Base-by-base conservation (phyloP, 2,329 filamentous ascomycete species). In the Cladosporium velox region DNA sequence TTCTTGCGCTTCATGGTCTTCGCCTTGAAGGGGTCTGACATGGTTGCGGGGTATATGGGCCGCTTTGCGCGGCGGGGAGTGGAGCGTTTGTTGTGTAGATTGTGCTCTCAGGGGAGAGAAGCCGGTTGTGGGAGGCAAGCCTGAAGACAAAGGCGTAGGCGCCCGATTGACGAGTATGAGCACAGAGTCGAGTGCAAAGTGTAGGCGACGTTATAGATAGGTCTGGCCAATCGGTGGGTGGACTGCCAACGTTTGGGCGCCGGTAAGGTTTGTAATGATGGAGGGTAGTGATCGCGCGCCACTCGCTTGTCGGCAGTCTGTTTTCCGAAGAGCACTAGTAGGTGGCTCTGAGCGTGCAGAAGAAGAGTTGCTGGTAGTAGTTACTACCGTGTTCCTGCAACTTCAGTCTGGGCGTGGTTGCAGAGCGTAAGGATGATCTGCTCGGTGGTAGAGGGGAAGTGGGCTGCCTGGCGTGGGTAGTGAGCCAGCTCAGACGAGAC, bases 1-100 rank as follows among this genome's bases (percentile, higher is more conserved):
- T 99, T 99, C 87, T 98, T 97, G 85, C 94, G 90, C 89, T 97
- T 98, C 89, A 99, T 91, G 68, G 95, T 96, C 77, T 86, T 84
- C 66, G 85, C 83, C 77, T 88, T 85, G 79, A 89, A 88, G 64
- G 81, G 79, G 76, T 89, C 83, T 84, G 88, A 88, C 75, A 77
- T 78, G 68, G 28, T 72, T 69, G 63, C 26, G 51, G 47, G 24
- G 65, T 54, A 44, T 41, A 44, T 41, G 44, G 24, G 47, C 64
- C 55, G 57, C 64, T 55, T 41, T 57, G 47, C 34, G 64, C 57
- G 64, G 64, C 51, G 64, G 44, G 18, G 32, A 47, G 21, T 5
- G 18, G 51, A 30, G 38, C n/a, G 63, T 38, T n/a, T n/a, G 63
- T 59, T 35, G 55, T 55, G 34, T 21, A 34, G 38, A 2, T 47